Base-by-base conservation (phyloP, 306 rosid species). In the Morella rubra region DNA sequence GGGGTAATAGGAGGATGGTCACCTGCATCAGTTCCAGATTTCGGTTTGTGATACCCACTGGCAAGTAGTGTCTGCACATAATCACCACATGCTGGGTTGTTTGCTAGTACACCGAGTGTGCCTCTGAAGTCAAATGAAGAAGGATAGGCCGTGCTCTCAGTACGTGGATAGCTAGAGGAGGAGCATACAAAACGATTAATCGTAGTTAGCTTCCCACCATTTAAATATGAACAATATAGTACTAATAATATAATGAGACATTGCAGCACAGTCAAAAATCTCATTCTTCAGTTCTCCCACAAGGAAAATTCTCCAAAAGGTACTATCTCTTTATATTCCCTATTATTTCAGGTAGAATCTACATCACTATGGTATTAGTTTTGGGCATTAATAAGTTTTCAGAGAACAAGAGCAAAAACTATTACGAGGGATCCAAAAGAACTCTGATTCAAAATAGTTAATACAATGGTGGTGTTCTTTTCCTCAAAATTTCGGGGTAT, bases 1-100 rank as follows among this genome's bases (percentile, higher is more conserved):
- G 98, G 98, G 70, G 98, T 94, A 67, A 94, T 84, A 50, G 98
- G 98, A 75, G 98, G 98, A 90, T 94, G 98, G 74, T 94, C 98
- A 47, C 98, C 98, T 19, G 19, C 97, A 85, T 94, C 98, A 20
- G 90, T 85, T 82, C 98, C 98, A 20, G 40, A 75, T 79, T 87
- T 88, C 74, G 98, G 97, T 77, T 90, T 90, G 27, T 79, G 87
- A 86, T 82, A 92, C 81, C 97, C 93, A 71, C 81, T 82, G 54
- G 76, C 69, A 32, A 94, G 91, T 68, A 94, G 85, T 71, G 76
- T 81, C 84, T 83, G 84, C 60, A 90, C 96, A 76, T 90, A 88
- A 77, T 70, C 76, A 76, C 95, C 96, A 91, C 86, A 94, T 46
- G 86, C 80, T 32, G 95, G 93, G 84, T 87, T 91, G 82, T 83